Evolutionary conservation across 129 eudicot genomes (phyloP).

Genomic region (Flaveria trinervia): DNA sequence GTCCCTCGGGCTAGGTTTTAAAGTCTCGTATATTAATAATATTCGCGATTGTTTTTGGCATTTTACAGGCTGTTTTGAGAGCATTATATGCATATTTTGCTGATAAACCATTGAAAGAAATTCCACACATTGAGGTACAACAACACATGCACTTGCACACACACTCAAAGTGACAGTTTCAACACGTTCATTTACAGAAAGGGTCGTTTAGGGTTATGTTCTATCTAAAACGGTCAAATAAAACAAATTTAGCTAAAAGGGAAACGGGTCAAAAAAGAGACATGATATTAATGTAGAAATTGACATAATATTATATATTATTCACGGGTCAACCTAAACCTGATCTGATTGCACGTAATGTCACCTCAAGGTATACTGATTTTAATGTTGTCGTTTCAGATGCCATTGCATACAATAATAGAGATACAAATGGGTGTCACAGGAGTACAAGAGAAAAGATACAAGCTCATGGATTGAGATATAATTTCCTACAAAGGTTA

Average conservation of each 20-base stretch:
- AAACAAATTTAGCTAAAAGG: not conserved
- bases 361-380: not conserved
- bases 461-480: slow-evolving; percentile 87
- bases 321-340: not conserved
- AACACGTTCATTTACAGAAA: not conserved
- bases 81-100: slow-evolving; percentile 99
- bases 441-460: slow-evolving; percentile 95
- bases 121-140: slow-evolving; percentile 95
- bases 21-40: not conserved
- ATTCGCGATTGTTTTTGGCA: not conserved
- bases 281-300: not conserved
- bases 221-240: not conserved
- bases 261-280: not conserved
- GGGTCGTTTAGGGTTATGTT: not conserved
- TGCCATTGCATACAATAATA: slow-evolving; percentile 98
- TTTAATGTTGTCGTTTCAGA: slow-evolving; percentile 42
- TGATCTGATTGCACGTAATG: not conserved
- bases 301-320: not conserved
- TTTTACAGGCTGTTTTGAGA: slow-evolving; percentile 83
- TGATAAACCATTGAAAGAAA: slow-evolving; percentile 91
- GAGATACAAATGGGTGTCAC: slow-evolving; percentile 99
- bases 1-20: not conserved
- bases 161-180: not conserved
- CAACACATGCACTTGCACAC: not conserved
- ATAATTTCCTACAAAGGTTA: not conserved